phyloP scores from a whole-genome alignment of 164 flowering plant genomes.

The Sedum album region DNA sequence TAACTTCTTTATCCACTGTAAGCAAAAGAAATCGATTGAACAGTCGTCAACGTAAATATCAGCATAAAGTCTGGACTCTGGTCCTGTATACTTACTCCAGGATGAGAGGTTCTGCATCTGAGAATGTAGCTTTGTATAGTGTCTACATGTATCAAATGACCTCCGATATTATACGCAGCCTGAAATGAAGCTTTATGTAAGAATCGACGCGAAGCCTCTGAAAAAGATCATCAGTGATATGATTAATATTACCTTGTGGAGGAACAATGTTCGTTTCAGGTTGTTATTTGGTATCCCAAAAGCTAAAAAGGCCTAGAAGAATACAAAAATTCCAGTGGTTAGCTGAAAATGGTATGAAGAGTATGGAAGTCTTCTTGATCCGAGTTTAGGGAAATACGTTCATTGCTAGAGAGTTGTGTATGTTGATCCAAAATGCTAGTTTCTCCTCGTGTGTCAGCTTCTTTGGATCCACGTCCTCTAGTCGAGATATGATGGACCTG shows the following conservation, averaged over 20 bases:
- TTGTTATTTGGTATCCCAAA: not conserved
- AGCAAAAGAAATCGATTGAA: not conserved
- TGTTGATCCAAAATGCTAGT: not conserved
- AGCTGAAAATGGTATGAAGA: not conserved
- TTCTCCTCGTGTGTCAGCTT: not conserved
- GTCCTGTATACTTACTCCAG: not conserved
- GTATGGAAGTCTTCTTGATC: not conserved
- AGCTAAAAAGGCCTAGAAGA: not conserved
- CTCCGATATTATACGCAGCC: not conserved
- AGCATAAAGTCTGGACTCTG: not conserved
- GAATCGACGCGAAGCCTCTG: not conserved
- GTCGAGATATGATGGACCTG: not conserved
- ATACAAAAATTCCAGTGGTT: too few relatives aligned
- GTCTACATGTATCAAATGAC: not conserved
- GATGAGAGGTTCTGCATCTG: not conserved
- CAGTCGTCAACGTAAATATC: not conserved
- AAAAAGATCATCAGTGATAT: not conserved
- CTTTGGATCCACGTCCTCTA: not conserved
- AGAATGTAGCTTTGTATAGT: not conserved
- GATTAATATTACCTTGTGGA: not conserved
- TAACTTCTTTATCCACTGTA: not conserved
- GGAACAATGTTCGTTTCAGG: not conserved
- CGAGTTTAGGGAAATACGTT: not conserved
- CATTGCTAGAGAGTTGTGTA: not conserved
- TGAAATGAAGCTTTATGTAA: not conserved